Evolutionary conservation across 768 basidiomycete species (phyloP).

Genomic region (Boletus pseudo-olivaceus): DNA sequence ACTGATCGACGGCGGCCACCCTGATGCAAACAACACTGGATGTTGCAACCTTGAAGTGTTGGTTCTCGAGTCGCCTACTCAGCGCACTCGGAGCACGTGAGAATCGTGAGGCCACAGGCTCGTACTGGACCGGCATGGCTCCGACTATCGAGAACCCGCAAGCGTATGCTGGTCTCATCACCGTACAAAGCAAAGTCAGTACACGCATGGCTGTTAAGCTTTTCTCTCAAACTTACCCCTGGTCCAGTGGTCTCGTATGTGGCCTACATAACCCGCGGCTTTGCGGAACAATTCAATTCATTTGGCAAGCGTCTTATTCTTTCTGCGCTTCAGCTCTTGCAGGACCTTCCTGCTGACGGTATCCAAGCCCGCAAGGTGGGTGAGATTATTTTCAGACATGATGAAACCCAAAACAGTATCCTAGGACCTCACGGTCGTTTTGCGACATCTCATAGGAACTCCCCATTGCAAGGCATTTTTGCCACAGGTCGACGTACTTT

Average conservation of each 20-base stretch:
- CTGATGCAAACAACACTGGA: conserved; percentile 68
- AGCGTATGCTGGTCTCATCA: conserved; percentile 79
- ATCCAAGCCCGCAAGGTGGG: conserved; percentile 76
- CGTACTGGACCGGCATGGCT: conserved; percentile 80
- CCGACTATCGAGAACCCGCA: conserved; percentile 66
- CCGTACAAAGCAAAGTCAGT: conserved; percentile 84
- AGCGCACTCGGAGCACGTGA: conserved; percentile 73
- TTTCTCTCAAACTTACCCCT: conserved; percentile 28
- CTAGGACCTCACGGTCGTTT: conserved; percentile 89
- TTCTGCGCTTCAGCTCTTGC: conserved; percentile 76
- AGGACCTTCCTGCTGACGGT: conserved; percentile 88
- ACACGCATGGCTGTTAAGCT: not conserved
- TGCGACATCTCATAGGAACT: conserved; percentile 82
- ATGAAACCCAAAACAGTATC: not conserved
- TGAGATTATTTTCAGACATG: not conserved
- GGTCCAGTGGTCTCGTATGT: conserved; percentile 93
- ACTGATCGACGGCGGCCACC: conserved; percentile 60
- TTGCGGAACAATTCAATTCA: conserved; percentile 58
- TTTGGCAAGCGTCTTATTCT: conserved; percentile 81
- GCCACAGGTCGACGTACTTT: conserved; percentile 80
- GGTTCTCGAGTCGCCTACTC: conserved; percentile 75
- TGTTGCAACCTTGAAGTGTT: conserved; percentile 79
- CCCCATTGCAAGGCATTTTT: conserved; percentile 76
- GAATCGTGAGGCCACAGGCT: conserved; percentile 77
- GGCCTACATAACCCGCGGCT: conserved; percentile 80